These are phyloP conservation scores for Metschnikowia baotianmanensis DNA, from an alignment of 805 yeast species.

Conservation along the genomic window DNA sequence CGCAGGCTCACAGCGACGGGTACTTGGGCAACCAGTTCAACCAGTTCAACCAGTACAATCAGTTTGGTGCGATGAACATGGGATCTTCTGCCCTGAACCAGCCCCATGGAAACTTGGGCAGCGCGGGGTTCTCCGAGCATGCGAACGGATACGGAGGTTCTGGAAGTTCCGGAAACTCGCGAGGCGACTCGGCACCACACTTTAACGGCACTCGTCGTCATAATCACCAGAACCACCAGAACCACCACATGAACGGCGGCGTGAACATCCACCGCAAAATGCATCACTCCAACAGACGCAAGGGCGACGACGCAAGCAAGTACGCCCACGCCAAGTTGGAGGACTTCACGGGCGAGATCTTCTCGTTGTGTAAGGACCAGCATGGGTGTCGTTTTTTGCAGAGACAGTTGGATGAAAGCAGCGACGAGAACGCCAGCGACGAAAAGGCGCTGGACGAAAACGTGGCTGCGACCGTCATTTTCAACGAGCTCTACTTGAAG, in stretches of 20 bases:
- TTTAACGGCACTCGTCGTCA: conserved; percentile 8
- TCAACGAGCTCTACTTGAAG: conserved; percentile 73
- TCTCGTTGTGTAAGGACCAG: conserved; percentile 86
- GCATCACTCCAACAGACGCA: conserved; percentile 32
- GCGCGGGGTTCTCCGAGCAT: neutral
- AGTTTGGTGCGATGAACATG: conserved; percentile 2
- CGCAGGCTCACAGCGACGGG: conserved; percentile 1
- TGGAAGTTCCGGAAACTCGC: conserved; percentile 9
- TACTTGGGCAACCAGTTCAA: conserved; percentile 7
- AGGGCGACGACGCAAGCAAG: conserved; percentile 68
- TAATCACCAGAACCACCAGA: too few relatives aligned
- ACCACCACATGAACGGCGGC: conserved; percentile 20
- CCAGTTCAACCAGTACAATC: conserved; percentile 6
- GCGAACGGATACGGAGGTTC: neutral
- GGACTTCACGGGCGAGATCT: conserved; percentile 72
- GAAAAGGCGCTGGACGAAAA: conserved; percentile 22
- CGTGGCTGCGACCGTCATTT: conserved; percentile 71
- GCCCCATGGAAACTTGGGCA: neutral
- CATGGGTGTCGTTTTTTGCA: conserved; percentile 95
- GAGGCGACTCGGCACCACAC: conserved; percentile 6
- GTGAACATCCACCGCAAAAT: conserved; percentile 46
- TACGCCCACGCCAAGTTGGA: conserved; percentile 64
- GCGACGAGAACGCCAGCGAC: too few relatives aligned
- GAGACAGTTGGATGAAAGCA: conserved; percentile 84
- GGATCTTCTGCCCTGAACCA: neutral